Evolutionary conservation across 176 grass and related monocot species (phyloP), one percentile per base, ranked within the genome.

Genomic region (Typha latifolia): DNA sequence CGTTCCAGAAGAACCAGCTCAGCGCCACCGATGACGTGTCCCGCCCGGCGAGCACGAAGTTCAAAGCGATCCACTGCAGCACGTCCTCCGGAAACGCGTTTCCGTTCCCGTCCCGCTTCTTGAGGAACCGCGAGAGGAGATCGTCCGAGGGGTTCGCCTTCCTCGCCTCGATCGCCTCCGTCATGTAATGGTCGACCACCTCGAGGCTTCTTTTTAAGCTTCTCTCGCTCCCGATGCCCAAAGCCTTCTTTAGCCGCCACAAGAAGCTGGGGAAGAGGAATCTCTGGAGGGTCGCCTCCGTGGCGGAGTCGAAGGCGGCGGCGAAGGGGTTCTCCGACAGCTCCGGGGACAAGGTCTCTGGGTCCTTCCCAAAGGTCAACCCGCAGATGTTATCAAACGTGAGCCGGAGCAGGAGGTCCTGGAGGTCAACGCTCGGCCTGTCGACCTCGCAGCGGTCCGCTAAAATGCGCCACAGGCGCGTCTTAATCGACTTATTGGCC

Each of bases 371-470:
- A 62, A 96, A 96, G 18, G 91, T 96, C 67, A 96, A 87, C 14
- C 91, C 91, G 57, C 91, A 96, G n/a, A 96, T 96, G 77, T 91
- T 96, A 49, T 96, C 92, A 67, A 96, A 96, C 47, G 93, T 91
- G 67, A 96, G 88, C 10, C 93, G 93, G 43, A 96, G 63, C 22
- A 91, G 87, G 51, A 91, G 84, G 77, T 96, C 91, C 69, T 96
- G 91, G 69, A 96, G 87, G 61, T 96, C 91, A 4, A 96, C 82
- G 69, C 86, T 77, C 12, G 81, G 76, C 2, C 65, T 63, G 11
- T 67, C 51, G 3, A 59, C 77, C 14, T 72, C 56, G 72, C 77
- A 70, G 37, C 77, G 79, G 15, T 78, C 92, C 0, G 74, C 77
- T 47, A 96, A 83, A 85, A 96, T 96, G 3, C 61, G 63, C 86